These are phyloP conservation scores for Apiospora sp. DNA, from an alignment of 2,329 filamentous ascomycete species.

Conservation along the genomic window DNA sequence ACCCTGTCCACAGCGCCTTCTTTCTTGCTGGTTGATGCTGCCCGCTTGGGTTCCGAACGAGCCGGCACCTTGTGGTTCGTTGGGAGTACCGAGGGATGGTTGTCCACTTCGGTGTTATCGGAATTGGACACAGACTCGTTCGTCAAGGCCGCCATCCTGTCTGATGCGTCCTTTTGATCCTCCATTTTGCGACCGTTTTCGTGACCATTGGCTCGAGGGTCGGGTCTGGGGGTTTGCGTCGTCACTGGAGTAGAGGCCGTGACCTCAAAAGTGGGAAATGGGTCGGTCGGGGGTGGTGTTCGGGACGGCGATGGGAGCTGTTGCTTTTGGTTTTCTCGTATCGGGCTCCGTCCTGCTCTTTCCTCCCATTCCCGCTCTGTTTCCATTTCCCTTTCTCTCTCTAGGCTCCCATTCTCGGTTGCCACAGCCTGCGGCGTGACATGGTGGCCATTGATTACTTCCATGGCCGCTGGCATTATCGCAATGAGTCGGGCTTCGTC, in stretches of 20 bases:
- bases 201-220: neutral
- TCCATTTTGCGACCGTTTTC: neutral
- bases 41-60: neutral
- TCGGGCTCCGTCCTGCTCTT: constrained; percentile 33
- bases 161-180: neutral
- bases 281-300: constrained; percentile 32
- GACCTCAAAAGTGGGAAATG: constrained; percentile 37
- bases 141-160: neutral
- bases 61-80: neutral
- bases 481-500: constrained; percentile 9
- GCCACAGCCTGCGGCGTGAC: neutral
- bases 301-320: constrained; percentile 25
- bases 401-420: neutral
- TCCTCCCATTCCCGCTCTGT: constrained; percentile 26
- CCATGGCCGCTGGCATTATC: neutral
- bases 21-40: neutral
- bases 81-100: neutral
- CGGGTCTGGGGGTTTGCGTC: constrained; percentile 7
- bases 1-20: constrained; percentile 49
- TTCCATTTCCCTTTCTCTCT: neutral
- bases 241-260: constrained; percentile 31
- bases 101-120: neutral
- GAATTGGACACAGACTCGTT: neutral
- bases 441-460: neutral
- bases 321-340: constrained; percentile 28